Evolutionary conservation across 2,329 filamentous ascomycete species (phyloP), one percentile per base, ranked within the genome.

Genomic region (Verticillium albo-atrum): DNA sequence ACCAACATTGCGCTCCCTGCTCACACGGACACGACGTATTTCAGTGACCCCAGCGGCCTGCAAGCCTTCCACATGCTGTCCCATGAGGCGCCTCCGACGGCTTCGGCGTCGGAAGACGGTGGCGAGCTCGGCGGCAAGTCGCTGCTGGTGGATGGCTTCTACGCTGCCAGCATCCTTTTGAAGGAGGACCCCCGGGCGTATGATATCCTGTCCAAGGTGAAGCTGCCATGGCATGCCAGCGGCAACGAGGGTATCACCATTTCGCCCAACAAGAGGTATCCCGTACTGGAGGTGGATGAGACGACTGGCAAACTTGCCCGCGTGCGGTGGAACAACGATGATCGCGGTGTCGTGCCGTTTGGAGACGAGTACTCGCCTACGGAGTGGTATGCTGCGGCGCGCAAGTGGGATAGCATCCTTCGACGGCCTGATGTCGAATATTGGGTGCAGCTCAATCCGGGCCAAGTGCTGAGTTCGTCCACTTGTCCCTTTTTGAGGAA

Each of bases 11-110:
- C 88, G 1, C 83, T 99, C 3, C 85, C 87, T 23, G 89, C 90
- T 1, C 95, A 99, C 74, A 98, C 94, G 1, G 95, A 99, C 75
- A 98, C 86, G 6, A 97, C 94, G 1, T 98, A 99, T 74, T 98
- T 98, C 76, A 92, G 87, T 25, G 94, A 98, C 63, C 94, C 95
- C 0, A 88, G 91, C 2, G 92, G 94, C 10, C 82, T 99, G 34
- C 95, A 99, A 72, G 87, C 95, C 27, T 96, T 99, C 74, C 95
- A 99, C 70, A 80, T 97, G 54, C 83, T 98, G 28, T 95, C 91
- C 0, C 91, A 96, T 72, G 89, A 87, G 7, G 75, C 81, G 2
- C 83, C 86, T 25, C 72, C 73, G 3, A 65, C 68, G 1, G 68
- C 68, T n/a, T 63, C 60, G 17, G 59, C 63, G n/a, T 23, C 65